Percentiles rank a stretch among this genome's conserved stretches.
Conservation (phyloP, 345 rosid genomes). For the Boechera stricta region DNA sequence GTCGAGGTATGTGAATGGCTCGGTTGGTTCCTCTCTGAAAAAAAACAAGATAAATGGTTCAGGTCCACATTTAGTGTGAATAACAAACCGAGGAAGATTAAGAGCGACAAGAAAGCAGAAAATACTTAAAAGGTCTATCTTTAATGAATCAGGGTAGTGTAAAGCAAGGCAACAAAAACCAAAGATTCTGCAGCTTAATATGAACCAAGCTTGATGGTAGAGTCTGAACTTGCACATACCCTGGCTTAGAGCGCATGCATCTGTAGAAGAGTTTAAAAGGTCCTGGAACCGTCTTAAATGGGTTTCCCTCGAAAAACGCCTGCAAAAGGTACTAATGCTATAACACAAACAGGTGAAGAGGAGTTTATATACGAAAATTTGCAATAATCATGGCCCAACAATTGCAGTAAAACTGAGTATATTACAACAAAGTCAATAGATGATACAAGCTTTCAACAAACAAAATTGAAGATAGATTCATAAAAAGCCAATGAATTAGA, state of each 20-base stretch:
- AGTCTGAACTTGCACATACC: conserved; percentile 55
- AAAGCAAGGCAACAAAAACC: conserved; percentile 10
- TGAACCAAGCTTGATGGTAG: conserved; percentile 7
- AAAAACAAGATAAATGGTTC: conserved; percentile 30
- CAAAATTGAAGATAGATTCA: background rate
- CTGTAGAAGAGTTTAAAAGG: conserved; percentile 89
- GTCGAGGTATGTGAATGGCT: conserved; percentile 79
- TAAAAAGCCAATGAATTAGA: background rate
- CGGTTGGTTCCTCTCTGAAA: conserved; percentile 93
- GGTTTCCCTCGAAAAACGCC: conserved; percentile 98
- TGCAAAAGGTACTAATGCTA: conserved; percentile 39
- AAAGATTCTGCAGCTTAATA: conserved; percentile 8
- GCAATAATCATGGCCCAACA: background rate
- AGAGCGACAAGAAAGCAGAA: background rate
- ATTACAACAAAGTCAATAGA: conserved; percentile 1
- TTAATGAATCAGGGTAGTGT: background rate
- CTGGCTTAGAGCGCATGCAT: conserved; percentile 98
- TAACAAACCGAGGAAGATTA: background rate
- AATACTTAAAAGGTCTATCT: conserved; percentile 6
- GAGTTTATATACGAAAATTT: background rate
- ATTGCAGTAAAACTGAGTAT: background rate
- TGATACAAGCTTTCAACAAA: conserved; percentile 29
- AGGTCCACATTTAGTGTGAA: conserved; percentile 18
- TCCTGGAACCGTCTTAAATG: conserved; percentile 97
- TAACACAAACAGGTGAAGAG: background rate